Base-by-base conservation (phyloP, 1,139 yeast genomes). In the Pneumocystis carinii region DNA sequence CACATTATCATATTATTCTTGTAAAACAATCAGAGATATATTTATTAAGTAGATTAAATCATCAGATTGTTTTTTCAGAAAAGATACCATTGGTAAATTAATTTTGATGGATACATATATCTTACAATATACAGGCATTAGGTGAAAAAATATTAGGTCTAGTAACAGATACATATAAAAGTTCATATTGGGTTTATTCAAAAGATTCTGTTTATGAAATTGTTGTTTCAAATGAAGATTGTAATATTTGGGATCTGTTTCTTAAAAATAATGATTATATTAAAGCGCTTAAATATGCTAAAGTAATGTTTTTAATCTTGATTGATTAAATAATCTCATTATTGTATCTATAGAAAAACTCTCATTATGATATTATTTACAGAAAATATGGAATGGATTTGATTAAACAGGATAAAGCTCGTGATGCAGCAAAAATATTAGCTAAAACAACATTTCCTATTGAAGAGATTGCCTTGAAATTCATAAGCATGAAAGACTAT, bases 221-320 rank as follows among this genome's bases (percentile, higher is more conserved):
- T 10, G 78, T 87, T 2, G 76, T 87, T 10, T 80, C 78, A 39
- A 81, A 86, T 68, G 97, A 92, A 71, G 78, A 83, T 6, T 76
- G 79, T 5, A 85, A 87, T 32, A 84, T 90, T 3, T 89, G 97
- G 96, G 81, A 80, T 66, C 79, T 85, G 6, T 79, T 87, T 71
- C 78, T 86, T 64, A 82, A 81, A 59, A 78, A 81, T 70, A 80
- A 82, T 1, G 78, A 81, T 64, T 90, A 79, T 72, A 87, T 85
- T 19, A 83, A 83, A 63, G 97, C 97, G 0, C 75, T 90, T 60
- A 70, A 74, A 1, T 70, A 84, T 66, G 70, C 77, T 24, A 68
- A 74, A 15, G 73, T 75, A n/a, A 78, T 79, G 62, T 71, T 24
- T 3, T 48, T 24, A 24, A 24, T 24, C 12, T 48, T 48, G 4